phyloP scores from a whole-genome alignment of 2,329 filamentous ascomycete species.

The Ilyonectria sp. region DNA sequence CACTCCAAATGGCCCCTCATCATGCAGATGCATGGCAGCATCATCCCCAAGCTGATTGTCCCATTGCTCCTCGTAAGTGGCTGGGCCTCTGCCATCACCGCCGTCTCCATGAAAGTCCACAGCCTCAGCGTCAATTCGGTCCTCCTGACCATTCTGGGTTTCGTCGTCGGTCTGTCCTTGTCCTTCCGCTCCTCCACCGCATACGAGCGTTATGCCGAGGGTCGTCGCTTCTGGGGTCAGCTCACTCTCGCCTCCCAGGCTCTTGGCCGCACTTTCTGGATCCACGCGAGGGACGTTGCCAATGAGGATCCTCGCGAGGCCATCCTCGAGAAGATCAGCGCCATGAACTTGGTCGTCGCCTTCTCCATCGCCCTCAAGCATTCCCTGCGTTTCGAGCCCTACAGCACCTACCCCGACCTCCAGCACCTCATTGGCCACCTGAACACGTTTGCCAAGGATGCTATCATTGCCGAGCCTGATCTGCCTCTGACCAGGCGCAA shows the following conservation, averaged over 20 bases:
- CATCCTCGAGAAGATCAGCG: slow-evolving; percentile 79
- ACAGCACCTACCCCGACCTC: slow-evolving; percentile 82
- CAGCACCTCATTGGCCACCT: slow-evolving; percentile 79
- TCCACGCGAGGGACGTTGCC: slow-evolving; percentile 76
- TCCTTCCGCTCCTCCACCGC: slow-evolving; percentile 84
- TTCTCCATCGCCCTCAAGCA: slow-evolving; percentile 87
- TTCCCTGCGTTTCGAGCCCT: slow-evolving; percentile 87
- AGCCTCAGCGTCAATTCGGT: slow-evolving; percentile 54
- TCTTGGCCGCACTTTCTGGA: slow-evolving; percentile 86
- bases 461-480: slow-evolving; percentile 58
- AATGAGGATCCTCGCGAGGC: slow-evolving; percentile 72
- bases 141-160: slow-evolving; percentile 83
- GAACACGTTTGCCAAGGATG: slow-evolving; percentile 79
- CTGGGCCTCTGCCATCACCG: slow-evolving; percentile 78
- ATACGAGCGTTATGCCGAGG: slow-evolving; percentile 80
- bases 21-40: slow-evolving; percentile 82
- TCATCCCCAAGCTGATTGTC: slow-evolving; percentile 81
- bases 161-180: slow-evolving; percentile 84
- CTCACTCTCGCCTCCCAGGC: slow-evolving; percentile 75
- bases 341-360: slow-evolving; percentile 83
- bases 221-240: slow-evolving; percentile 74
- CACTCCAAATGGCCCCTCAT: slow-evolving; percentile 86
- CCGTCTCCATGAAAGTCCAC: slow-evolving; percentile 64
- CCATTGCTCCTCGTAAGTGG: slow-evolving; percentile 73
- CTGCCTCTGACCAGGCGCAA: slow-evolving; percentile 57